phyloP scores from a whole-genome alignment of 192 early-diverging fungal species.

The Spizellomyces punctatus region DNA sequence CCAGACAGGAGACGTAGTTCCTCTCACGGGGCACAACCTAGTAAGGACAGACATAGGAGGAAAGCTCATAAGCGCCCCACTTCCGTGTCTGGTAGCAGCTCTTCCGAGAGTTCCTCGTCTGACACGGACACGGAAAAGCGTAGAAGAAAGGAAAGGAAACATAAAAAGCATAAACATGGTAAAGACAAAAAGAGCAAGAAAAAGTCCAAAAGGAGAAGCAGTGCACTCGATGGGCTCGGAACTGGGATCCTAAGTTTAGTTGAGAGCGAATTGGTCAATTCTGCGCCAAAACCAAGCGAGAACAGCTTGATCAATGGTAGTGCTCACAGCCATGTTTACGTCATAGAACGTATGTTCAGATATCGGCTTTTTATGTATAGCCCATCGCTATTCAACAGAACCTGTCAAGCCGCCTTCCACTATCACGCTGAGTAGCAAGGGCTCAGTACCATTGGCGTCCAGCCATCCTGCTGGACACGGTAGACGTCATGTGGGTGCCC shows the following conservation, averaged over 20 bases:
- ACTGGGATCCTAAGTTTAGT: slow-evolving; percentile 21
- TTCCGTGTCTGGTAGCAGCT: too few species aligned
- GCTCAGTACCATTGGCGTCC: too few species aligned
- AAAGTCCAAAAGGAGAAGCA: slow-evolving; percentile 3
- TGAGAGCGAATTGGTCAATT: not conserved
- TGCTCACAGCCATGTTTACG: not conserved
- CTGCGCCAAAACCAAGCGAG: not conserved
- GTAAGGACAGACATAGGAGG: too few species aligned
- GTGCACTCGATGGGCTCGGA: not conserved
- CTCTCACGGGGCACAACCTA: too few species aligned
- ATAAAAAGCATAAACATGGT: slow-evolving; percentile 10
- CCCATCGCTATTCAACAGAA: too few species aligned
- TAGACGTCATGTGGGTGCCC: slow-evolving; percentile 29
- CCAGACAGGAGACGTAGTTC: too few species aligned
- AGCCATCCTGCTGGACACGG: not conserved
- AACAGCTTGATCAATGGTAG: not conserved
- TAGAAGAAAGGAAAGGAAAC: slow-evolving; percentile 1
- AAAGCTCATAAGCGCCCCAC: too few species aligned
- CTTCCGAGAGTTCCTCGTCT: too few species aligned
- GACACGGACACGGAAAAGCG: too few species aligned
- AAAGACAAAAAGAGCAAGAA: not conserved
- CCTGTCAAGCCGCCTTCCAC: too few species aligned
- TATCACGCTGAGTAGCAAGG: too few species aligned
- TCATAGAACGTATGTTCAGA: not conserved
- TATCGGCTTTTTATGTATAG: not conserved